phyloP scores from a whole-genome alignment of 148 eudicot species.

The Diospyros lotus region DNA sequence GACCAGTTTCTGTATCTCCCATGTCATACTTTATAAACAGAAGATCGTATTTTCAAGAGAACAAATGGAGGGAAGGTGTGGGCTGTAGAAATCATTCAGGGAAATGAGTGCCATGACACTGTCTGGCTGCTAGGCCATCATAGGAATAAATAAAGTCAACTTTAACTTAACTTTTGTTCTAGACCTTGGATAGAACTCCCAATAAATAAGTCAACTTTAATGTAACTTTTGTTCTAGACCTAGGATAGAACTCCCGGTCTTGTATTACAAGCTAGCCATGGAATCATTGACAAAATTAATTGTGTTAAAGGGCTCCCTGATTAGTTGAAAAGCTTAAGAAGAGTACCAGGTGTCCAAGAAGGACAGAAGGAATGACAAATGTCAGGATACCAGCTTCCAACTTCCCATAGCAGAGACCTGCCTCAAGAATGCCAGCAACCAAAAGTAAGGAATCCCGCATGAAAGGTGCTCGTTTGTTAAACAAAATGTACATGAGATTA shows the following conservation, averaged over 20 bases:
- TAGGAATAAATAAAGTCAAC: neutral
- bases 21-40: neutral
- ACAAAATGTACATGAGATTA: neutral
- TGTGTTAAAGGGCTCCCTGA: neutral
- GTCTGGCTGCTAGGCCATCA: neutral
- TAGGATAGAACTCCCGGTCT: neutral
- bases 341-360: conserved; percentile 90
- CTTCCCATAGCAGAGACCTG: conserved; percentile 98
- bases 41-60: neutral
- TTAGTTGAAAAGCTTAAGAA: neutral
- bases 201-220: neutral
- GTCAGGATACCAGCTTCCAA: conserved; percentile 87
- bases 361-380: conserved; percentile 70
- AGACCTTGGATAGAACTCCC: too few relatives aligned
- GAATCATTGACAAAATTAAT: neutral
- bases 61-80: neutral
- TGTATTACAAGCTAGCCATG: neutral
- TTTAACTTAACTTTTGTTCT: too few relatives aligned
- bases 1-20: neutral
- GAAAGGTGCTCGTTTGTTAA: neutral
- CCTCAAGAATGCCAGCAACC: conserved; percentile 11
- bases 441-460: neutral
- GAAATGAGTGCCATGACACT: neutral
- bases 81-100: too few relatives aligned
- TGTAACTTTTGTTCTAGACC: neutral